These are phyloP conservation scores for Panaeolus papilionaceus DNA, from an alignment of 768 basidiomycete species.

Conservation along the genomic window DNA sequence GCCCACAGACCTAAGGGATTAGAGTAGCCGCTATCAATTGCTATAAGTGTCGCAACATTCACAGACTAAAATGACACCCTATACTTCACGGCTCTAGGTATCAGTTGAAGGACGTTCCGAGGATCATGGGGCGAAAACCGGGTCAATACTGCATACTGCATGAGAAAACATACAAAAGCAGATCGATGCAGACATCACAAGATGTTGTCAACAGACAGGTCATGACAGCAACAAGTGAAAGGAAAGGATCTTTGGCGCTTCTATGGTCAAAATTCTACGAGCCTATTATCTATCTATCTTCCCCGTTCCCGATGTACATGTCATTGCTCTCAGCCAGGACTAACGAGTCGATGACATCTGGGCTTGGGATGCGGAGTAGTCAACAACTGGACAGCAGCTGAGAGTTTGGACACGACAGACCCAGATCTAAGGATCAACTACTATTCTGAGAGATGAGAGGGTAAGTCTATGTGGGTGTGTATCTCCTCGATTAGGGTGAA, in stretches of 20 bases:
- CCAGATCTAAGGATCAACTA: neutral
- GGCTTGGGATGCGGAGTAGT: neutral
- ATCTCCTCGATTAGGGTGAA: neutral
- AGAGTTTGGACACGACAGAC: conserved; percentile 1
- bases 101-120: neutral
- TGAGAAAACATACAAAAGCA: neutral
- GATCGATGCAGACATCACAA: neutral
- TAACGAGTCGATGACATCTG: neutral
- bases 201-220: neutral
- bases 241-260: neutral
- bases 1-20: neutral
- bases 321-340: neutral
- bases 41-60: neutral
- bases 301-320: neutral
- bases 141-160: neutral
- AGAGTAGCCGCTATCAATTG: neutral
- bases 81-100: neutral
- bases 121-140: neutral
- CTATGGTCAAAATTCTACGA: neutral
- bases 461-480: neutral
- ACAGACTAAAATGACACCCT: neutral
- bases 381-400: neutral
- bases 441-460: neutral
- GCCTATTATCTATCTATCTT: neutral
- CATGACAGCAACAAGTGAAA: neutral